phyloP scores from a whole-genome alignment of 257 asterid genomes.

The Solanum pimpinellifolium region DNA sequence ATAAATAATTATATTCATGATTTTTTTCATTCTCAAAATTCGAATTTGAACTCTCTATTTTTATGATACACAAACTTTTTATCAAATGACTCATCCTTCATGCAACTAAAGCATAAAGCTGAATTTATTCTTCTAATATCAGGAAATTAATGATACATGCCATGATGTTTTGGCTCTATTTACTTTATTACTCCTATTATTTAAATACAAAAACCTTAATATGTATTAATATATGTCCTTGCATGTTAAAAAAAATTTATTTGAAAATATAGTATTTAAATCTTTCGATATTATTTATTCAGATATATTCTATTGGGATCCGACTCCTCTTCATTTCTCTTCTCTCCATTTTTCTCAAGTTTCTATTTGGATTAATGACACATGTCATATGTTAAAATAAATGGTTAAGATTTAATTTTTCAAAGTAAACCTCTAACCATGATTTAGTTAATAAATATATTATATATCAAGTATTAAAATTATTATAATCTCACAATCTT shows the following conservation, averaged over 20 bases:
- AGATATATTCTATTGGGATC: not conserved
- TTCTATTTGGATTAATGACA: too few species aligned
- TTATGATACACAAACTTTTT: not conserved
- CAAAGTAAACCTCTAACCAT: too few species aligned
- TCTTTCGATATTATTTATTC: not conserved
- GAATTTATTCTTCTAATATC: not conserved
- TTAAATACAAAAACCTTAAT: not conserved
- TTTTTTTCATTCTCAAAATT: not conserved
- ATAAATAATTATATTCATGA: not conserved
- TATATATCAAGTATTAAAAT: too few species aligned
- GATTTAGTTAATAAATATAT: too few species aligned
- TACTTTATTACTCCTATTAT: not conserved
- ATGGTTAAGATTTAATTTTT: too few species aligned
- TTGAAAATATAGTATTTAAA: not conserved
- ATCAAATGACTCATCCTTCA: not conserved
- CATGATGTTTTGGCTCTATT: not conserved
- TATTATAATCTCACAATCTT: too few species aligned
- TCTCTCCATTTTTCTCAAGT: too few species aligned
- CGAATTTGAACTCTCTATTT: not conserved
- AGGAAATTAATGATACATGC: not conserved
- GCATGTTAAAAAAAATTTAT: too few species aligned
- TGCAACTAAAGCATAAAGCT: not conserved
- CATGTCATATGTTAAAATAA: too few species aligned
- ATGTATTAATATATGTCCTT: not conserved
- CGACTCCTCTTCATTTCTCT: fast-evolving